A percentile compares a stretch with the other conserved stretches of the same genome.
These are phyloP conservation scores for Thielaviopsis ethacetica DNA, from an alignment of 2,329 filamentous ascomycete species.

Conservation along the genomic window DNA sequence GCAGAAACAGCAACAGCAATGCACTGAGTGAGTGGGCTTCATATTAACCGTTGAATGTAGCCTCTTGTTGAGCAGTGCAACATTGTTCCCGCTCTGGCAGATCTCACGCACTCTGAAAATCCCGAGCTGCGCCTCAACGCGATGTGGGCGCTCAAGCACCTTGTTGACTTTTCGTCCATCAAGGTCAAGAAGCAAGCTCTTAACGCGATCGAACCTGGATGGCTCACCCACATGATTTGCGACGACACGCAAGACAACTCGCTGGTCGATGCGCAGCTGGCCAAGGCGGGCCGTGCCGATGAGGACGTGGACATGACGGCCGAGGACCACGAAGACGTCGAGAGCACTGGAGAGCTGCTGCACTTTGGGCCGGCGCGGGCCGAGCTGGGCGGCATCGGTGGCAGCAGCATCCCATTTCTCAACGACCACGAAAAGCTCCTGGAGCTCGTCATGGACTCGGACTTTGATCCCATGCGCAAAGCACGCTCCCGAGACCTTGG, in stretches of 20 bases:
- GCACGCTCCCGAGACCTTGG: conserved; percentile 62
- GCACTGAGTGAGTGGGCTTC: too few species aligned
- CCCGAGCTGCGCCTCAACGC: conserved; percentile 69
- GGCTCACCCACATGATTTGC: conserved; percentile 66
- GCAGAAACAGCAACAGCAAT: too few species aligned
- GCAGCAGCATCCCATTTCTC: conserved; percentile 4
- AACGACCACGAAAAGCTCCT: conserved; percentile 1
- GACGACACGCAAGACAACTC: conserved; percentile 28
- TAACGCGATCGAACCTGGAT: conserved; percentile 59
- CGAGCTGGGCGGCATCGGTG: conserved; percentile 1
- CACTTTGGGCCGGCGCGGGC: conserved; percentile 1
- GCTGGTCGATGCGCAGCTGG: conserved; percentile 19
- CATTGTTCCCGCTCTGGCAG: conserved; percentile 60
- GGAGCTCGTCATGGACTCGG: background rate
- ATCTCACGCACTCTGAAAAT: conserved; percentile 68
- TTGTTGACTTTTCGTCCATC: conserved; percentile 51
- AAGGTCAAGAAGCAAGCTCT: conserved; percentile 60
- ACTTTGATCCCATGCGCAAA: conserved; percentile 26
- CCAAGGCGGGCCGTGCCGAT: background rate
- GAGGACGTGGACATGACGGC: conserved; percentile 32
- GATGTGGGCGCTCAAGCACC: conserved; percentile 85
- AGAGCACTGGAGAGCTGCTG: conserved; percentile 16
- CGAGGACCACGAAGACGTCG: conserved; percentile 44
- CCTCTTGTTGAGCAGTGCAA: conserved; percentile 51
- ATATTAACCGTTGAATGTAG: conserved; percentile 24